Conservation (phyloP, 768 basidiomycete genomes). For the Serendipita sp. region DNA sequence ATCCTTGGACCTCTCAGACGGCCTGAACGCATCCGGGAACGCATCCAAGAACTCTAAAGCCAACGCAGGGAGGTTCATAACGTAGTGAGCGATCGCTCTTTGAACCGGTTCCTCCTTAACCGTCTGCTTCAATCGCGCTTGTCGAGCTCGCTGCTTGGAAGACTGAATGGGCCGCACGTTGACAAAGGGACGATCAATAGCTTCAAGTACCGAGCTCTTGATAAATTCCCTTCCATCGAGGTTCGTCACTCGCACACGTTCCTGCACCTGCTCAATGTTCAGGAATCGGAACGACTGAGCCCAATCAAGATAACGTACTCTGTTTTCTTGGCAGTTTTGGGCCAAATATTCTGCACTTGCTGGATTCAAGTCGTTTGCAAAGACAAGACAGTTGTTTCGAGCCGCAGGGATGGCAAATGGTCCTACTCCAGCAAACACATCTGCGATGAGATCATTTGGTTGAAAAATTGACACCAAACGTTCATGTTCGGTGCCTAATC, state of each 20-base stretch:
- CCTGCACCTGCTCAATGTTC: slow-evolving; percentile 37
- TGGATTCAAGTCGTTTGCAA: slow-evolving; percentile 93
- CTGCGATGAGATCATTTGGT: slow-evolving; percentile 62
- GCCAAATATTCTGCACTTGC: slow-evolving; percentile 62
- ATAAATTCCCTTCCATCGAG: slow-evolving; percentile 86
- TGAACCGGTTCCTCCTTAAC: slow-evolving; percentile 24
- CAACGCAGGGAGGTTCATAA: slow-evolving; percentile 96
- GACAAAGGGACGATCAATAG: slow-evolving; percentile 53
- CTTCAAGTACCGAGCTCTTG: slow-evolving; percentile 33
- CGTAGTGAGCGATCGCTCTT: slow-evolving; percentile 58
- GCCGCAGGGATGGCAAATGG: slow-evolving; percentile 92
- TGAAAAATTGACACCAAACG: slow-evolving; percentile 63
- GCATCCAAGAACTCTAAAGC: slow-evolving; percentile 83
- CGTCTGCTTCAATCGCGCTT: slow-evolving; percentile 10
- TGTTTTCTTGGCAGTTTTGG: slow-evolving; percentile 60
- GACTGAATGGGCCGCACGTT: slow-evolving; percentile 30
- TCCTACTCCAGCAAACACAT: slow-evolving; percentile 95
- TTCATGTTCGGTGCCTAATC: slow-evolving; percentile 80
- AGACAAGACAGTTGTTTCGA: slow-evolving; percentile 74
- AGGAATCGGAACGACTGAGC: slow-evolving; percentile 1
- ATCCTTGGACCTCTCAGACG: slow-evolving; percentile 27
- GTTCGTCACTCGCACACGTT: slow-evolving; percentile 55
- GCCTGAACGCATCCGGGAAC: slow-evolving; percentile 55
- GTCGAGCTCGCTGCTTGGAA: slow-evolving; percentile 26
- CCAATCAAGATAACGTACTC: slow-evolving; percentile 32